Percentiles rank a stretch among this genome's conserved stretches.
phyloP scores from a whole-genome alignment of 306 rosid genomes.

The Gleditsia sinensis region DNA sequence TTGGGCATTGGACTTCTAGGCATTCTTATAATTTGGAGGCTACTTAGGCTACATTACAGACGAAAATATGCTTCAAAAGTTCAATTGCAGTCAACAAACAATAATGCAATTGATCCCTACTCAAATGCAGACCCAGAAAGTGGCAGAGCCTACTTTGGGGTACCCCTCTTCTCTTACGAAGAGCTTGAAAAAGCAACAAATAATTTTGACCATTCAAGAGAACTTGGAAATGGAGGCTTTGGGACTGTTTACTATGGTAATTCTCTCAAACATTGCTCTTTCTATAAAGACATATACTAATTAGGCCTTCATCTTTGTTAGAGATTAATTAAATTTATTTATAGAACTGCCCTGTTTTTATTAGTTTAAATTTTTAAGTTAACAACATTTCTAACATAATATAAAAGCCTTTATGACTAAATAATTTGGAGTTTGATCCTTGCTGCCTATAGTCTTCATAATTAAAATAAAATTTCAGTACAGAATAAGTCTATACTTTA shows the following conservation, averaged over 20 bases:
- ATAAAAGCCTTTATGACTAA: no score
- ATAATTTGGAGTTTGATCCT: no score
- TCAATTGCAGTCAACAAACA: slow-evolving; percentile 18
- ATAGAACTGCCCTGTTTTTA: no score
- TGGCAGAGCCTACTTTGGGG: slow-evolving; percentile 28
- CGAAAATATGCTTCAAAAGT: slow-evolving; percentile 8
- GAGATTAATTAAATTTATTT: no score
- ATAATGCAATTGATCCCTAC: not conserved
- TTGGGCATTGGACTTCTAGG: slow-evolving; percentile 9
- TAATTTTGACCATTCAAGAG: slow-evolving; percentile 48
- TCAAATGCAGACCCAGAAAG: slow-evolving; percentile 23
- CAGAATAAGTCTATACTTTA: no score
- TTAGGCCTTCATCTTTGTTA: no score
- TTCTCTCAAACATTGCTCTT: not conserved
- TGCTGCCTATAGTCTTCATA: no score
- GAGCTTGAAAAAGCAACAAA: slow-evolving; percentile 62
- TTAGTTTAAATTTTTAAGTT: no score
- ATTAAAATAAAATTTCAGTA: no score
- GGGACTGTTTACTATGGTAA: slow-evolving; percentile 51
- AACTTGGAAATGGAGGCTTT: slow-evolving; percentile 66
- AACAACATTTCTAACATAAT: no score
- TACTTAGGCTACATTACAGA: not conserved
- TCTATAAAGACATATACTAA: no score
- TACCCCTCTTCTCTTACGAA: slow-evolving; percentile 41
- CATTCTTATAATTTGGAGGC: slow-evolving; percentile 24